Base-by-base conservation (phyloP, 129 eudicot genomes). In the Cynara cardunculus region DNA sequence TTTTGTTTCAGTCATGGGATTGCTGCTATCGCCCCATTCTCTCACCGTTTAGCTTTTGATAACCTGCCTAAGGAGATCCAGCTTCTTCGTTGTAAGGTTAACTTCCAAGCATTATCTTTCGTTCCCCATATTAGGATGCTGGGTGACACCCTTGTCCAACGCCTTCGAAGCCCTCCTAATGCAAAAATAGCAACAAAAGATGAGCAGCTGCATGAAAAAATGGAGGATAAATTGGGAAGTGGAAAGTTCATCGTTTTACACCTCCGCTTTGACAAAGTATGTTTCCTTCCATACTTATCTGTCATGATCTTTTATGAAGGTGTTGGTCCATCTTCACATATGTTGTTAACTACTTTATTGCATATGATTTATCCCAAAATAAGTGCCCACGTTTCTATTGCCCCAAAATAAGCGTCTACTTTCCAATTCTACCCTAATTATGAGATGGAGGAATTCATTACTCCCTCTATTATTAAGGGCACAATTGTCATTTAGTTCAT, bases 181-280 rank as follows among this genome's bases (percentile, higher is more conserved):
- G 46, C 67, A 77, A 77, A 73, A 14, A 64, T 26, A 71, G 46
- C 67, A 77, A 74, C 71, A n/a, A 69, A 37, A 71, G 82, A 64
- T n/a, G 76, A 81, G n/a, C 56, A 71, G 84, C 80, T 80, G 13
- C 16, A 79, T 26, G 27, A 83, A 39, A 59, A 32, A 73, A n/a
- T 59, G 32, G 81, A 73, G 30, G 84, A 73, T 25, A 71, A 84
- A 82, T 74, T 44, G n/a, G 81, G 88, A 78, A 66, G 73, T 59
- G 97, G 90, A 69, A 95, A 95, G 86, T 92, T 87, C 81, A 93
- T 89, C 49, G 99, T 90, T 70, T 83, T 95, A 69, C 99, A 95
- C 82, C 99, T 95, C 59, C 97, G 99, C 80, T 95, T 95, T 85
- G 99, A 95, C 73, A 95, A 95, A 81, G 97, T 94, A 87, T 44